These are phyloP conservation scores for Vickermania spadyakhi DNA, from an alignment of 208 protist genomes.

Conservation along the genomic window DNA sequence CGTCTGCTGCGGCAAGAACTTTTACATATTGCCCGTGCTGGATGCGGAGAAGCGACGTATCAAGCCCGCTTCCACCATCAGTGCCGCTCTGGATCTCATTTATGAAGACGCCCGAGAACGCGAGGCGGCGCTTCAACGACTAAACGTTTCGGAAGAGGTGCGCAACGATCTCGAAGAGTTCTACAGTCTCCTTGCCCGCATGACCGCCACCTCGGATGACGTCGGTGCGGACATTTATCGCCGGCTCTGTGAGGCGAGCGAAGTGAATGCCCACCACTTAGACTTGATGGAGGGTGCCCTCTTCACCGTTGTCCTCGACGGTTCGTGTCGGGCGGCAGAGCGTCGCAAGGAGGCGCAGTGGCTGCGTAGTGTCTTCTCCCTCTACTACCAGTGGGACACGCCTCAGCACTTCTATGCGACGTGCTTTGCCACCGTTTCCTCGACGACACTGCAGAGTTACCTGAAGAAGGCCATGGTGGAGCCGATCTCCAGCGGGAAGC, in stretches of 20 bases:
- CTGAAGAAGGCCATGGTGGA: neutral
- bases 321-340: neutral
- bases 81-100: conserved; percentile 5
- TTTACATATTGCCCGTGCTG: conserved; percentile 59
- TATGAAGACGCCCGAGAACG: conserved; percentile 14
- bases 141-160: conserved; percentile 22
- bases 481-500: neutral
- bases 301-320: conserved; percentile 52
- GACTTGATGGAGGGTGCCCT: conserved; percentile 36
- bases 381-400: conserved; percentile 19
- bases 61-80: conserved; percentile 1
- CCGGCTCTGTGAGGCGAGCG: conserved; percentile 42
- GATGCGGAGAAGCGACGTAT: conserved; percentile 15
- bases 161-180: conserved; percentile 29
- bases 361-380: conserved; percentile 42
- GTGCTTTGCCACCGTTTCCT: conserved; percentile 1
- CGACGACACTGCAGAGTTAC: neutral
- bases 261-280: conserved; percentile 51
- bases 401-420: conserved; percentile 9
- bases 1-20: conserved; percentile 60
- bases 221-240: conserved; percentile 44
- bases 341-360: conserved; percentile 24
- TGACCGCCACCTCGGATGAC: conserved; percentile 27
- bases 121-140: conserved; percentile 15
- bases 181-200: conserved; percentile 27